These are phyloP conservation scores for Triticum urartu DNA, from an alignment of 176 grass and related monocot genomes.

Conservation along the genomic window DNA sequence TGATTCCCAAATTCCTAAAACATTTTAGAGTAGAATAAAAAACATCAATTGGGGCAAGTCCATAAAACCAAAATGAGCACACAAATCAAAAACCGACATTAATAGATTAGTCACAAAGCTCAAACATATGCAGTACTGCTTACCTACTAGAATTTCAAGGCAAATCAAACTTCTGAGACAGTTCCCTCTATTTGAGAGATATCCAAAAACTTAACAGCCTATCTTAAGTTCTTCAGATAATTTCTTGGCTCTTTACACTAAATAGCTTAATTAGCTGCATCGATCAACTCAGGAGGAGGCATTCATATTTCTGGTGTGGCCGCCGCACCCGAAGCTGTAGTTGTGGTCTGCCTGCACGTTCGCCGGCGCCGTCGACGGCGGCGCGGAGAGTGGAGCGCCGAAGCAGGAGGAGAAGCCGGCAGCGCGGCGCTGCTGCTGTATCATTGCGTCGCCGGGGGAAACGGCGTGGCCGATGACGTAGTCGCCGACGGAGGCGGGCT, in stretches of 20 bases:
- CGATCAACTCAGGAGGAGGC: slow-evolving; percentile 36
- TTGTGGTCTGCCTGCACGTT: slow-evolving; percentile 44
- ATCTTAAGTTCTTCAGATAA: slow-evolving; percentile 8
- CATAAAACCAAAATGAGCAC: not conserved
- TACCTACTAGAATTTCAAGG: not conserved
- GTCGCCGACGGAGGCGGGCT: slow-evolving; percentile 25
- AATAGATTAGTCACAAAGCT: not conserved
- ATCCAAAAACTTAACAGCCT: slow-evolving; percentile 28
- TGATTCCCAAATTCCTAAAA: not conserved
- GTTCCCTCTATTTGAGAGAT: not conserved
- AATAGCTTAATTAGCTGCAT: not conserved
- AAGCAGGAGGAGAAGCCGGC: slow-evolving; percentile 46
- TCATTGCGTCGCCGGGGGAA: slow-evolving; percentile 26
- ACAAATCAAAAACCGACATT: not conserved
- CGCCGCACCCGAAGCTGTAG: slow-evolving; percentile 43
- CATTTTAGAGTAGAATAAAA: not conserved
- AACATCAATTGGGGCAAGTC: not conserved
- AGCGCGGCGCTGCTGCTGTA: slow-evolving; percentile 14
- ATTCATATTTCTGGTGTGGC: slow-evolving; percentile 45
- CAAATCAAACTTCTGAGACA: slow-evolving; percentile 13
- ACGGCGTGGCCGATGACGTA: slow-evolving; percentile 83
- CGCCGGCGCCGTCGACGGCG: not conserved
- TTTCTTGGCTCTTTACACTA: slow-evolving; percentile 43
- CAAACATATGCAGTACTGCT: not conserved
- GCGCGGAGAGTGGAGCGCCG: slow-evolving; percentile 21